Evolutionary conservation across 1,284 basidiomycete genomes (phyloP).

Genomic region (Apiotrichum sp.): DNA sequence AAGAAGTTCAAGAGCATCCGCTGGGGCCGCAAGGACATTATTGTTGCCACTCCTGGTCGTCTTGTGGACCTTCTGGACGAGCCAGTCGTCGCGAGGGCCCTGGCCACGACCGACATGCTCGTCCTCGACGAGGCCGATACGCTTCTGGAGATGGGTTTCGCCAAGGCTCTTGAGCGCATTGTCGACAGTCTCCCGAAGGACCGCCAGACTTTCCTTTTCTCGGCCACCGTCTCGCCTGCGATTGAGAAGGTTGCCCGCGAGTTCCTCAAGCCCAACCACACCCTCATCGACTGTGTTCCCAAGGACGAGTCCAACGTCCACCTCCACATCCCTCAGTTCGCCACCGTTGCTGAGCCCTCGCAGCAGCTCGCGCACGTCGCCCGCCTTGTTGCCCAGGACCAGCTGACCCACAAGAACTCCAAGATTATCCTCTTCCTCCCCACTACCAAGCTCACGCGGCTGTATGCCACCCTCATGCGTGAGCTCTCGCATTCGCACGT

Average conservation of each 20-base stretch:
- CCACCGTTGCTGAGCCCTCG: conserved; percentile 61
- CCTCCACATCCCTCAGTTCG: conserved; percentile 74
- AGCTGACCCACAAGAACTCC: conserved; percentile 65
- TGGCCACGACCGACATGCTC: conserved; percentile 60
- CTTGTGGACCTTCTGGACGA: conserved; percentile 72
- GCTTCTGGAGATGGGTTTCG: conserved; percentile 93
- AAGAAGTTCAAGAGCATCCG: conserved; percentile 64
- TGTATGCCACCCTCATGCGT: conserved; percentile 62
- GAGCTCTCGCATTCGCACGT: conserved; percentile 47
- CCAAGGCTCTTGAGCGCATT: conserved; percentile 78
- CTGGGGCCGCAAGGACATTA: conserved; percentile 66
- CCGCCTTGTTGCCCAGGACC: conserved; percentile 81
- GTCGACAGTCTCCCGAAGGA: conserved; percentile 61
- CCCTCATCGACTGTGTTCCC: conserved; percentile 57
- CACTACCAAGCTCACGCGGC: conserved; percentile 79
- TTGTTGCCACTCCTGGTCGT: conserved; percentile 90
- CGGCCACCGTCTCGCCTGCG: conserved; percentile 62
- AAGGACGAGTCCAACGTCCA: conserved; percentile 60
- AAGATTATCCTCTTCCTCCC: conserved; percentile 86
- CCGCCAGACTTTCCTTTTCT: conserved; percentile 90
- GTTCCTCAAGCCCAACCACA: conserved; percentile 59
- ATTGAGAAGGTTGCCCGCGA: conserved; percentile 50
- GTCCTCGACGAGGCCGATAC: conserved; percentile 95
- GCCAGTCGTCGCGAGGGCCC: conserved; percentile 53
- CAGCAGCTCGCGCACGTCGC: conserved; percentile 71